Conservation (phyloP, 306 rosid genomes). For the Cucurbita maxima region DNA sequence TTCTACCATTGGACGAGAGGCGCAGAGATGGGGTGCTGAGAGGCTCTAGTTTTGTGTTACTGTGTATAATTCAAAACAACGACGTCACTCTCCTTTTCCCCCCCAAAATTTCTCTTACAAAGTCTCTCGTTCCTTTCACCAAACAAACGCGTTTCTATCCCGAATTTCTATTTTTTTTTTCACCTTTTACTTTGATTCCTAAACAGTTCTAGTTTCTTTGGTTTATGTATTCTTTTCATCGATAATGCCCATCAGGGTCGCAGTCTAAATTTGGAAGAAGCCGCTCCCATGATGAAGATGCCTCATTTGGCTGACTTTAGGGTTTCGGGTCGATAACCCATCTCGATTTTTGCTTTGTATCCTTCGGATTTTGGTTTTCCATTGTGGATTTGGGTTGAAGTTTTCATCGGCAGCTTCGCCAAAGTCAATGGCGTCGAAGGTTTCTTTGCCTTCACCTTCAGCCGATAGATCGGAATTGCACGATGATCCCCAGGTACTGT, state of each 20-base stretch:
- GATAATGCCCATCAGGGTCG: slow-evolving; percentile 10
- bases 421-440: slow-evolving; percentile 67
- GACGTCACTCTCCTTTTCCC: slow-evolving; percentile 19
- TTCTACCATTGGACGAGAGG: background rate
- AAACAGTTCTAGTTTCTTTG: background rate
- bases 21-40: background rate
- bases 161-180: background rate
- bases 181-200: background rate
- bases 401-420: slow-evolving; percentile 25
- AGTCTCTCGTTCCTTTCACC: background rate
- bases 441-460: slow-evolving; percentile 41
- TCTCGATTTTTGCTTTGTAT: background rate
- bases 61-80: slow-evolving; percentile 41
- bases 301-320: slow-evolving; percentile 31
- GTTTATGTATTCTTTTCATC: background rate
- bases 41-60: background rate
- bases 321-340: slow-evolving; percentile 38
- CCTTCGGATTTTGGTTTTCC: background rate
- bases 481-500: slow-evolving; percentile 31
- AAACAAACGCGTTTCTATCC: slow-evolving; percentile 1
- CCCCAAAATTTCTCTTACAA: slow-evolving; percentile 26
- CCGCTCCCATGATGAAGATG: slow-evolving; percentile 11
- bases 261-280: slow-evolving; percentile 18
- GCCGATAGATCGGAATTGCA: slow-evolving; percentile 38
- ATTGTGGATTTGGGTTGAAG: slow-evolving; percentile 20